A percentile compares a stretch with the other conserved stretches of the same genome.
Evolutionary conservation across 2,329 filamentous ascomycete species (phyloP).

Genomic region (Fusarium buharicum): DNA sequence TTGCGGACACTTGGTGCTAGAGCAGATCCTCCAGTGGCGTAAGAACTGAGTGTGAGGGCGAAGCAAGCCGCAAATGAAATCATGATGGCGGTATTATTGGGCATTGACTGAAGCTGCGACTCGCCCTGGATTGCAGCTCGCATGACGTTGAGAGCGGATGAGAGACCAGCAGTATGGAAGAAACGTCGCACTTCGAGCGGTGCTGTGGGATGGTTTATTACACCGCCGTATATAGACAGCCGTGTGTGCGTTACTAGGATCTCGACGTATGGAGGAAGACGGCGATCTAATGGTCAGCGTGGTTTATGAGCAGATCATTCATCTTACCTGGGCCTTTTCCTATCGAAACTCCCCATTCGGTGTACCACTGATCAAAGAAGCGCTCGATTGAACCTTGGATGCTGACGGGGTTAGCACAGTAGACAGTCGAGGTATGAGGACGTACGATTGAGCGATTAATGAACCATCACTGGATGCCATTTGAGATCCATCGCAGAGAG

Average conservation of each 20-base stretch:
- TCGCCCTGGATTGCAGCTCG: conserved; percentile 79
- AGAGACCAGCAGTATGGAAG: conserved; percentile 76
- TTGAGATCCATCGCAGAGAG: conserved; percentile 68
- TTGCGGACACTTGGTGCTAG: conserved; percentile 71
- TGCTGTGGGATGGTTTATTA: conserved; percentile 79
- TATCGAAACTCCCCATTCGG: conserved; percentile 69
- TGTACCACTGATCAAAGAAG: conserved; percentile 74
- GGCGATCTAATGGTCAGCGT: conserved; percentile 53
- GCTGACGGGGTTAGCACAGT: conserved; percentile 43
- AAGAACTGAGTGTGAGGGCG: conserved; percentile 70
- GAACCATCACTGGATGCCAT: conserved; percentile 61
- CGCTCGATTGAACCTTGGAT: conserved; percentile 70
- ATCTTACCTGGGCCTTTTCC: conserved; percentile 61
- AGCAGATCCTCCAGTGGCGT: conserved; percentile 65
- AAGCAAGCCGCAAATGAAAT: conserved; percentile 79
- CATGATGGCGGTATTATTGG: conserved; percentile 83
- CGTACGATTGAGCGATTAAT: conserved; percentile 63
- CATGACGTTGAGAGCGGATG: conserved; percentile 78
- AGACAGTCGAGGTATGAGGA: neutral
- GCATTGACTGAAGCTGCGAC: conserved; percentile 76
- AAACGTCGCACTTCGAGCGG: conserved; percentile 76
- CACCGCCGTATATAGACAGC: conserved; percentile 77
- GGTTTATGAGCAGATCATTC: accelerated
- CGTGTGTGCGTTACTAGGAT: conserved; percentile 78
- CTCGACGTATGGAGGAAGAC: conserved; percentile 77